Evolutionary conservation across 495 filamentous ascomycete genomes (phyloP), one percentile per base, ranked within the genome.

Genomic region (Penicillium silybi): DNA sequence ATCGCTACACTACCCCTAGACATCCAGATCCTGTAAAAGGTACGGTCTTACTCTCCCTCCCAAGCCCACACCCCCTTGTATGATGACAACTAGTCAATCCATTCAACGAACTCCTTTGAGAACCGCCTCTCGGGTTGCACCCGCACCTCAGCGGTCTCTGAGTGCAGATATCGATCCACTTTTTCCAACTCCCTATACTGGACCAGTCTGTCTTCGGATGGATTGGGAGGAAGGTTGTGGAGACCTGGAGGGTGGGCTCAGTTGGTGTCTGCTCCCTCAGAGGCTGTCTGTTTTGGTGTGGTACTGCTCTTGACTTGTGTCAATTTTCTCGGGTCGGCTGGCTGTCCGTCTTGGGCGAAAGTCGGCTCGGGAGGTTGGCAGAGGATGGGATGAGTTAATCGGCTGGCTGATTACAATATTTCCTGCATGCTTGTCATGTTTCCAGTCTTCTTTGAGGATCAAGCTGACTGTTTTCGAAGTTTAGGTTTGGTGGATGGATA

Each of bases 71-170:
- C 50, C 39, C 50, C 45, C 50, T 65, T 68, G 76, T 69, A 87
- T 87, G 92, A 97, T 96, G 91, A 95, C 83, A 87, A 81, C 73
- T 77, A 92, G 92, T 90, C 85, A 88, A 97, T 97, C 92, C 92
- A 97, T 97, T 97, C 92, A 86, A 95, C 82, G 89, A 97, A 78
- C 80, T 81, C 73, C 57, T 38, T 74, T 73, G 87, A 86, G 80
- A 89, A 73, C 70, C 71, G 62, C 69, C 71, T 63, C 60, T 70
- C 65, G 67, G 54, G 65, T 53, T 45, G 58, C 58, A 62, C 56
- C 47, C 50, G 25, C 35, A 41, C 50, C 44, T 53, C 54, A 60
- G 52, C 48, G 41, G 50, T 53, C 48, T 44, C 48, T 39, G 35
- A 58, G 53, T 52, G 53, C 48, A 52, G 59, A 35, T 52, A 51